Conservation (phyloP, 345 rosid species). For the Eucalyptus pauciflora region DNA sequence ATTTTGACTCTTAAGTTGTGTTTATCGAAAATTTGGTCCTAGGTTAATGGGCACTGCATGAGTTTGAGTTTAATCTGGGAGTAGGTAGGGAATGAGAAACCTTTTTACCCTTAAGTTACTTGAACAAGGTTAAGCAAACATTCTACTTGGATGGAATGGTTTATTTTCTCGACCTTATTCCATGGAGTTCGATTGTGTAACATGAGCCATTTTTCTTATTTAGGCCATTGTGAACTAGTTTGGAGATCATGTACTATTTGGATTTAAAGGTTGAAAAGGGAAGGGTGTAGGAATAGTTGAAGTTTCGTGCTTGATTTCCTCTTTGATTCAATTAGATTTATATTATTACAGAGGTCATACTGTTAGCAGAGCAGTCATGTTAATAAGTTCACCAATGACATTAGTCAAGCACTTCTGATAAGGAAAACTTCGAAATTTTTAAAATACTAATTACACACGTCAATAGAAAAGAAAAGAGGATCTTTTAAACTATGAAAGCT, state of each 20-base stretch:
- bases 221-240: not conserved
- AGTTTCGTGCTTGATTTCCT: not conserved
- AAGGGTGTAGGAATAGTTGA: not conserved
- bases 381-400: not conserved
- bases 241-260: not conserved
- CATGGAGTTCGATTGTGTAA: not conserved
- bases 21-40: not conserved
- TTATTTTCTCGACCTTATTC: not conserved
- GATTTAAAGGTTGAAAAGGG: not conserved
- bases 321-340: not conserved
- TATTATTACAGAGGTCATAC: not conserved
- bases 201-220: not conserved
- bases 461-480: not conserved
- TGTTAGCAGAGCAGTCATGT: not conserved
- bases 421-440: not conserved
- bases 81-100: not conserved
- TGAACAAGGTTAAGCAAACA: not conserved
- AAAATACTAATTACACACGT: not conserved
- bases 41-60: not conserved
- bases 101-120: not conserved
- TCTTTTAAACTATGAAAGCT: not conserved
- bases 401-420: not conserved
- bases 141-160: not conserved
- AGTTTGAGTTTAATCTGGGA: not conserved
- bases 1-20: not conserved